These are phyloP conservation scores for Brasenia schreberi DNA, from an alignment of 164 flowering plant genomes.

Conservation along the genomic window DNA sequence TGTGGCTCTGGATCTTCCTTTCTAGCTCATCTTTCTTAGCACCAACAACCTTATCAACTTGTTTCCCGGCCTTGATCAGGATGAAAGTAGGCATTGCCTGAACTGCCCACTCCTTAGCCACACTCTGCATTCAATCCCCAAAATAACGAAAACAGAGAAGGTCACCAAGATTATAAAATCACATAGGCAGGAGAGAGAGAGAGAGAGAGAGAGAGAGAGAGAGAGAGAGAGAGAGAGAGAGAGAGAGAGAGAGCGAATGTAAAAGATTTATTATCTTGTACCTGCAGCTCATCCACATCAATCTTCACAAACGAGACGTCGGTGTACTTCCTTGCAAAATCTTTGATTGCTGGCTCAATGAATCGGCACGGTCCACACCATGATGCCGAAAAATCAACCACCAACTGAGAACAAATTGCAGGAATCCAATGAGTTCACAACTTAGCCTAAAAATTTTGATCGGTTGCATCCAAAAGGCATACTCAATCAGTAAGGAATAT, in stretches of 20 bases:
- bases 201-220: not conserved
- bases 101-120: conserved; percentile 47
- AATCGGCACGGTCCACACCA: conserved; percentile 89
- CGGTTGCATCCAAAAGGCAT: not conserved
- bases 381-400: conserved; percentile 63
- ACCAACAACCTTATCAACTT: conserved; percentile 59
- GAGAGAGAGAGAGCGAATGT: not conserved
- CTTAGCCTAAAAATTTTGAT: not conserved
- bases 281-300: conserved; percentile 69
- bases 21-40: conserved; percentile 65
- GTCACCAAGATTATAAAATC: not conserved
- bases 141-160: not conserved
- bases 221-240: not conserved
- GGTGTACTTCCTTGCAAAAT: conserved; percentile 36
- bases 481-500: not conserved
- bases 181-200: not conserved
- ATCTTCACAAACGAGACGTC: conserved; percentile 59
- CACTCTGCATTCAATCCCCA: conserved; percentile 23
- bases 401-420: conserved; percentile 13
- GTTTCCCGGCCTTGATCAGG: conserved; percentile 58
- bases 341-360: conserved; percentile 44
- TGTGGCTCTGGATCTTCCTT: conserved; percentile 26
- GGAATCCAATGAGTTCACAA: not conserved
- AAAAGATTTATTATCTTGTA: conserved; percentile 9
- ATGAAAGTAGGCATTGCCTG: conserved; percentile 83